Evolutionary conservation across 768 basidiomycete species (phyloP).

Genomic region (Dictyophora rubrovolvata): DNA sequence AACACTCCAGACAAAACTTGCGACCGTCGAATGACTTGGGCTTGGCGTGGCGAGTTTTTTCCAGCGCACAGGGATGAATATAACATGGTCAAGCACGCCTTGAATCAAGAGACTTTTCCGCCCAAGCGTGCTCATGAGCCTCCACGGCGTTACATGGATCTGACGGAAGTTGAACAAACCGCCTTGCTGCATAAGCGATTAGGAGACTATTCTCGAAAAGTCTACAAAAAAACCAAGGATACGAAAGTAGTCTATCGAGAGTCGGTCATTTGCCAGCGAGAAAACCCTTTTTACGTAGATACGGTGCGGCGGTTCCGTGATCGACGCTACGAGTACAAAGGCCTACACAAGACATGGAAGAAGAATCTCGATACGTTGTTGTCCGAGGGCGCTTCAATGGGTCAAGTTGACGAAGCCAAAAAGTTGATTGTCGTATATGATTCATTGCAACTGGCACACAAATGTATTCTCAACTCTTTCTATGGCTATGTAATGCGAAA

Average conservation of each 20-base stretch:
- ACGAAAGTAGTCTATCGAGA: conserved; percentile 91
- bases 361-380: conserved; percentile 80
- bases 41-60: conserved; percentile 98
- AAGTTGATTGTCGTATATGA: conserved; percentile 99
- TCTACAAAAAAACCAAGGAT: conserved; percentile 97
- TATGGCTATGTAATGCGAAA: conserved; percentile 99
- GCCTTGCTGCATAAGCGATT: conserved; percentile 91
- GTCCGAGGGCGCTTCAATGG: conserved; percentile 59
- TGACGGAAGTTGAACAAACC: conserved; percentile 77
- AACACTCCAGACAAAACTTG: conserved; percentile 94
- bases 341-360: conserved; percentile 98
- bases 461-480: conserved; percentile 99
- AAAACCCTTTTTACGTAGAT: conserved; percentile 99
- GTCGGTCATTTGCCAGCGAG: conserved; percentile 92
- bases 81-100: conserved; percentile 96
- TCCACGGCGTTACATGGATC: conserved; percentile 72
- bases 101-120: conserved; percentile 91
- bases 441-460: conserved; percentile 95
- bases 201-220: conserved; percentile 96
- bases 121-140: conserved; percentile 64
- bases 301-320: conserved; percentile 96
- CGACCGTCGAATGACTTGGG: conserved; percentile 91
- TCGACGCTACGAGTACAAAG: conserved; percentile 98
- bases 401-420: conserved; percentile 92
- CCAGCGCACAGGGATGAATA: conserved; percentile 95